Evolutionary conservation across 371 early-diverging fungal species (phyloP), one percentile per base, ranked within the genome.

Genomic region (Chytridium lagenaria): DNA sequence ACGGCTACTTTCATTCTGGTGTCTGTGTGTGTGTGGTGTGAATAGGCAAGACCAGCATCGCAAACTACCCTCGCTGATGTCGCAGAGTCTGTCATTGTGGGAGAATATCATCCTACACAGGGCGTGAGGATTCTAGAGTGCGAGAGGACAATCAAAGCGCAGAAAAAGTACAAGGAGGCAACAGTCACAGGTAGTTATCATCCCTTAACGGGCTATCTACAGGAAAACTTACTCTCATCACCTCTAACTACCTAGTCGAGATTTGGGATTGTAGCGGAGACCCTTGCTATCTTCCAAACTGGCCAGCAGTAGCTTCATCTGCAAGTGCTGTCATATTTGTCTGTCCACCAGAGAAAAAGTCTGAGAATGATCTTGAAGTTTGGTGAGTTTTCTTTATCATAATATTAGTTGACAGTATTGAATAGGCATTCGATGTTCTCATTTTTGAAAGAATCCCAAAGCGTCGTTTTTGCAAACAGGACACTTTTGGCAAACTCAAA

Each of bases 191-290:
- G 75, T 75, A 67, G 34, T n/a, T n/a, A n/a, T n/a, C n/a, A n/a
- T n/a, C n/a, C n/a, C n/a, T n/a, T n/a, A n/a, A n/a, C n/a, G n/a
- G n/a, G n/a, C n/a, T n/a, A n/a, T n/a, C 31, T 15, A 37, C 15
- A 16, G 68, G 38, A 72, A n/a, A 19, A 22, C 19, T 26, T 22
- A 38, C 16, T 5, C 66, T 3, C 5, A 68, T 26, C 16, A 15
- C 26, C 61, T 68, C n/a, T 69, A 28, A 55, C 30, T 44, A 30
- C 23, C 5, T 64, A 78, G 80, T 81, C 16, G 84, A 84, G 69
- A 59, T 80, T 33, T 84, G 84, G 84, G 84, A 84, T 68, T 84
- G 84, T 70, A 76, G 79, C 49, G 84, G 84, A 15, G 78, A 84
- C 70, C 69, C 78, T 23, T 31, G 68, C 69, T 82, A 72, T 31